These are phyloP conservation scores for Acidomyces sp. DNA, from an alignment of 495 filamentous ascomycete species.

Conservation along the genomic window DNA sequence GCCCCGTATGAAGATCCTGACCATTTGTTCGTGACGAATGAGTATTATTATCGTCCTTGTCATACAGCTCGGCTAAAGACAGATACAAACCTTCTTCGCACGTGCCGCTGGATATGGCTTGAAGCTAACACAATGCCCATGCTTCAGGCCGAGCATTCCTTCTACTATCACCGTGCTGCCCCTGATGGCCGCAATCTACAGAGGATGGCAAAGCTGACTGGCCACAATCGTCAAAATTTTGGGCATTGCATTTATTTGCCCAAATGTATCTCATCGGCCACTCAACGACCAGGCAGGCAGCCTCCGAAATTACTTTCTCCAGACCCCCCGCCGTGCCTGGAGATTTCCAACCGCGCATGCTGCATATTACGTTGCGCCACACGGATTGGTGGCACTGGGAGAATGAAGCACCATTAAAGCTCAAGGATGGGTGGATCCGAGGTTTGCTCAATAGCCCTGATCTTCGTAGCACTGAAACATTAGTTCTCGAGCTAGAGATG, in stretches of 20 bases:
- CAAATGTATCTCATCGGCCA: constrained; percentile 13
- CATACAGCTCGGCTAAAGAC: constrained; percentile 18
- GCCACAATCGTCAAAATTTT: constrained; percentile 9
- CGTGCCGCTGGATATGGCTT: constrained; percentile 24
- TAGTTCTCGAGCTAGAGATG: constrained; percentile 20
- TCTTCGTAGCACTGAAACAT: constrained; percentile 4
- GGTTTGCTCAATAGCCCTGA: constrained; percentile 12
- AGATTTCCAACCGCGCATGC: constrained; percentile 13
- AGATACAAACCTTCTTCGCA: constrained; percentile 23
- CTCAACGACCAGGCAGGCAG: background rate
- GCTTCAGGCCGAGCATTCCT: constrained; percentile 19
- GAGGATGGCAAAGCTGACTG: constrained; percentile 8
- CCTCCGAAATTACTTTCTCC: constrained; percentile 3
- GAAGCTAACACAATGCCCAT: constrained; percentile 23
- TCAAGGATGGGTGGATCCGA: constrained; percentile 17
- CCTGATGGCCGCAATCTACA: constrained; percentile 2
- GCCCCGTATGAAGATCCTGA: constrained; percentile 20
- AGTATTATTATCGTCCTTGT: constrained; percentile 24
- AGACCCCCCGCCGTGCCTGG: background rate
- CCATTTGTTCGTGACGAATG: constrained; percentile 12
- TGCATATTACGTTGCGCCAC: constrained; percentile 26
- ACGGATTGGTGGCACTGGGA: constrained; percentile 31
- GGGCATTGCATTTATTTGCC: constrained; percentile 13
- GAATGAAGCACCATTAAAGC: constrained; percentile 11
- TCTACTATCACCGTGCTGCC: constrained; percentile 10